Conservation (phyloP, 176 grass and related monocot genomes). For the Musa beccarii region DNA sequence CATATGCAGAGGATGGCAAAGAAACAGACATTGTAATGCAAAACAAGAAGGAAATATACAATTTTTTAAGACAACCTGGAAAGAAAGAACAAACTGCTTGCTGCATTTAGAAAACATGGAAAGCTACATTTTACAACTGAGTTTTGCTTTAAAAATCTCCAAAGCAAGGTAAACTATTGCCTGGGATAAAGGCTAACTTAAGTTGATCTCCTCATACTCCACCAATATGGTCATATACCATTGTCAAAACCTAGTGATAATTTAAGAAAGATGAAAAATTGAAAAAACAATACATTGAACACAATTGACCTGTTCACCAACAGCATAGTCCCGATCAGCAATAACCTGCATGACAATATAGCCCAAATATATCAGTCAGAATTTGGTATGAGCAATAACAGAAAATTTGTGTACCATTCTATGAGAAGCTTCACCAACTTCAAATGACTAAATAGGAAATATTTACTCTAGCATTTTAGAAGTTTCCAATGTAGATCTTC, state of each 20-base stretch:
- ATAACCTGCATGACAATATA: slow-evolving; percentile 14
- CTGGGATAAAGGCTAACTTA: not conserved
- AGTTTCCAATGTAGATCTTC: too few species aligned
- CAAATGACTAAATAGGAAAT: not conserved
- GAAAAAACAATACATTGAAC: not conserved
- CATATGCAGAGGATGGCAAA: not conserved
- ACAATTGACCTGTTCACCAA: slow-evolving; percentile 55
- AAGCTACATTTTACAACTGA: not conserved
- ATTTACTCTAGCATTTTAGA: too few species aligned
- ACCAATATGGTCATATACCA: not conserved
- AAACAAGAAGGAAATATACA: not conserved
- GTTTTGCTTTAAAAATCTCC: not conserved
- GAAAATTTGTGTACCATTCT: not conserved
- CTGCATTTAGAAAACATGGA: too few species aligned
- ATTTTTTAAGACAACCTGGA: not conserved
- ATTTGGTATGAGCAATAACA: not conserved
- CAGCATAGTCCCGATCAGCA: slow-evolving; percentile 44
- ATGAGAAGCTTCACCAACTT: not conserved
- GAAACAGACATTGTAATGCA: not conserved
- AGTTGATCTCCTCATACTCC: not conserved
- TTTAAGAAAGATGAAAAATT: not conserved
- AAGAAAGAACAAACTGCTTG: not conserved
- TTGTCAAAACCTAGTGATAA: not conserved
- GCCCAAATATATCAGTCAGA: not conserved
- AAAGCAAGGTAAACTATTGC: slow-evolving; percentile 13